phyloP scores from a whole-genome alignment of 805 yeast species.

The Schwanniomyces occidentalis region DNA sequence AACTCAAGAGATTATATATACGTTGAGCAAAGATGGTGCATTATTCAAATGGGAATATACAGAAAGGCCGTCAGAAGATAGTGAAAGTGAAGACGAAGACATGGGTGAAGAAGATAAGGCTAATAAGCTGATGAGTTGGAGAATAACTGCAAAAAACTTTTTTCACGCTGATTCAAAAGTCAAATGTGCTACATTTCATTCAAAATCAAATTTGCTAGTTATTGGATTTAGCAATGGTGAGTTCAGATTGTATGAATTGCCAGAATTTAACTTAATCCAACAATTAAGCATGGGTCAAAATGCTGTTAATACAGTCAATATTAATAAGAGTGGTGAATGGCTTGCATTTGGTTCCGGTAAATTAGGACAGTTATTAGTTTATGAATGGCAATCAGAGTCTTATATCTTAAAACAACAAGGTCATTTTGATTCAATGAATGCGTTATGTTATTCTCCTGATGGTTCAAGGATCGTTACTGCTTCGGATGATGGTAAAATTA shows the following conservation, averaged over 20 bases:
- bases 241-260: conserved; percentile 86
- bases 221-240: conserved; percentile 91
- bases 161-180: conserved; percentile 72
- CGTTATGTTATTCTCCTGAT: conserved; percentile 88
- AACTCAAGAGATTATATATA: conserved; percentile 88
- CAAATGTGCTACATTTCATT: conserved; percentile 81
- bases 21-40: conserved; percentile 94
- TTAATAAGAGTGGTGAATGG: conserved; percentile 93
- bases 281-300: conserved; percentile 90
- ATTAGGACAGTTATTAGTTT: conserved; percentile 90
- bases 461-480: conserved; percentile 92
- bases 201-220: conserved; percentile 66
- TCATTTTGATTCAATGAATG: conserved; percentile 87
- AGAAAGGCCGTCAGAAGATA: conserved; percentile 50
- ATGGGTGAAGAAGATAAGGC: conserved; percentile 27
- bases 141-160: conserved; percentile 74
- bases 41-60: conserved; percentile 88
- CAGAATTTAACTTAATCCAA: conserved; percentile 76
- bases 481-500: conserved; percentile 94
- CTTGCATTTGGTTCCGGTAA: conserved; percentile 89
- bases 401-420: conserved; percentile 96
- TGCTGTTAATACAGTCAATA: conserved; percentile 76
- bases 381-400: conserved; percentile 98
- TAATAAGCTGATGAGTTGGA: conserved; percentile 62
- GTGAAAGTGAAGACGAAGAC: conserved; percentile 32